Evolutionary conservation across 2,329 filamentous ascomycete genomes (phyloP).

Genomic region (Lithohypha guttulata): DNA sequence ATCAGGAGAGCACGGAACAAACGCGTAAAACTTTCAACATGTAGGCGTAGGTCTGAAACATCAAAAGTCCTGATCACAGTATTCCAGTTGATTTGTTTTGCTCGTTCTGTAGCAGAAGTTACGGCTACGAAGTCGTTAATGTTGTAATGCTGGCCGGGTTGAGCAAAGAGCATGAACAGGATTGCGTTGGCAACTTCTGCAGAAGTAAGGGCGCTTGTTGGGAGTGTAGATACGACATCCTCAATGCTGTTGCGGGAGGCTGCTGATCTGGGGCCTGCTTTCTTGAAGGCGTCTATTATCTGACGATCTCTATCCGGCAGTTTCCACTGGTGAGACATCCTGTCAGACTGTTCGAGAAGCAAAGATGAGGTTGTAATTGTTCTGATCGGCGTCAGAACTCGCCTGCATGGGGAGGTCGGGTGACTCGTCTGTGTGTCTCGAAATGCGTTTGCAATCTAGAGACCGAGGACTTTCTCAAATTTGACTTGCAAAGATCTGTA

Average conservation of each 20-base stretch:
- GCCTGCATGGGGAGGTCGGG: too few relatives aligned
- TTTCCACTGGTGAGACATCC: conserved; percentile 35
- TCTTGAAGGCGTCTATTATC: conserved; percentile 15
- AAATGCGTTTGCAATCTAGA: too few relatives aligned
- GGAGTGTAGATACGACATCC: conserved; percentile 46
- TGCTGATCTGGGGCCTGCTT: conserved; percentile 57
- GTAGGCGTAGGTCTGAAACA: conserved; percentile 62
- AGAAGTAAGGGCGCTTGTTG: conserved; percentile 58
- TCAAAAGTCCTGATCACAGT: conserved; percentile 72
- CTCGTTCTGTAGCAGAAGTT: conserved; percentile 44
- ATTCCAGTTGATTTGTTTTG: conserved; percentile 51
- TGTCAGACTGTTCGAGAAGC: too few relatives aligned
- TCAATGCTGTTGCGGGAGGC: conserved; percentile 57
- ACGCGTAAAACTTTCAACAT: conserved; percentile 66
- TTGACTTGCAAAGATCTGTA: too few relatives aligned
- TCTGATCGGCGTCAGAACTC: too few relatives aligned
- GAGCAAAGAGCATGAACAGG: conserved; percentile 56
- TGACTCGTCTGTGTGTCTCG: too few relatives aligned
- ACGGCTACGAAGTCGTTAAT: conserved; percentile 56
- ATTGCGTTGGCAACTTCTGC: conserved; percentile 74
- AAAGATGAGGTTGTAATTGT: too few relatives aligned
- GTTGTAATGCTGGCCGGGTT: conserved; percentile 53
- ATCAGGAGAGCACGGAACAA: conserved; percentile 71
- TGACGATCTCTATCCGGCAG: conserved; percentile 30
- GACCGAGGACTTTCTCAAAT: too few relatives aligned